These are phyloP conservation scores for Aspergillus sp. DNA, from an alignment of 2,329 filamentous ascomycete genomes.

Conservation along the genomic window DNA sequence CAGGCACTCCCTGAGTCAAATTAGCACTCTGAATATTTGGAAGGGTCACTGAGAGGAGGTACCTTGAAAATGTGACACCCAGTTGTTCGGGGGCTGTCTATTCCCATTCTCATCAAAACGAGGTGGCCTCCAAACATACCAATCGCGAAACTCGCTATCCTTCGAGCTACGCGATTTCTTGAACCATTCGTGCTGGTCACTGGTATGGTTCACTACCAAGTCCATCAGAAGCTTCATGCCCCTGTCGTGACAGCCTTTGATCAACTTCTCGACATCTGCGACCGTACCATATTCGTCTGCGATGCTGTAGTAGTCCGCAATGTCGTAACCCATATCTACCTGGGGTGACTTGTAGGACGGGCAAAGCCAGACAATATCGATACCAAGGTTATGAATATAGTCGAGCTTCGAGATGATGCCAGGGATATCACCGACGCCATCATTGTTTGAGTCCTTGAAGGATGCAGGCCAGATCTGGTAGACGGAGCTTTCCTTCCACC, in stretches of 20 bases:
- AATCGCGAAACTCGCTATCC: slow-evolving; percentile 65
- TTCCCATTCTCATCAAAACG: slow-evolving; percentile 57
- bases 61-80: slow-evolving; percentile 47
- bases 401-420: slow-evolving; percentile 66
- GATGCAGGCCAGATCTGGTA: slow-evolving; percentile 63
- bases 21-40: neutral
- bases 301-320: slow-evolving; percentile 63
- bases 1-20: slow-evolving; percentile 41
- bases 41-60: neutral
- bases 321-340: slow-evolving; percentile 57
- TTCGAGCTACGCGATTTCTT: slow-evolving; percentile 62
- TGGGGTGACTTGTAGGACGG: slow-evolving; percentile 55
- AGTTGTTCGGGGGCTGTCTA: slow-evolving; percentile 70
- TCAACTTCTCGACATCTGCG: slow-evolving; percentile 63
- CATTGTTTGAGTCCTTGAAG: slow-evolving; percentile 52
- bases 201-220: slow-evolving; percentile 76
- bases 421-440: slow-evolving; percentile 64
- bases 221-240: slow-evolving; percentile 73
- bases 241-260: slow-evolving; percentile 59
- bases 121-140: slow-evolving; percentile 62
- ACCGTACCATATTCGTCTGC: slow-evolving; percentile 67
- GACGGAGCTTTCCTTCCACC: slow-evolving; percentile 60
- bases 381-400: slow-evolving; percentile 62
- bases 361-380: slow-evolving; percentile 61
- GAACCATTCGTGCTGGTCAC: slow-evolving; percentile 71